Evolutionary conservation across 495 filamentous ascomycete species (phyloP).

Genomic region (Penicillium coffeae): DNA sequence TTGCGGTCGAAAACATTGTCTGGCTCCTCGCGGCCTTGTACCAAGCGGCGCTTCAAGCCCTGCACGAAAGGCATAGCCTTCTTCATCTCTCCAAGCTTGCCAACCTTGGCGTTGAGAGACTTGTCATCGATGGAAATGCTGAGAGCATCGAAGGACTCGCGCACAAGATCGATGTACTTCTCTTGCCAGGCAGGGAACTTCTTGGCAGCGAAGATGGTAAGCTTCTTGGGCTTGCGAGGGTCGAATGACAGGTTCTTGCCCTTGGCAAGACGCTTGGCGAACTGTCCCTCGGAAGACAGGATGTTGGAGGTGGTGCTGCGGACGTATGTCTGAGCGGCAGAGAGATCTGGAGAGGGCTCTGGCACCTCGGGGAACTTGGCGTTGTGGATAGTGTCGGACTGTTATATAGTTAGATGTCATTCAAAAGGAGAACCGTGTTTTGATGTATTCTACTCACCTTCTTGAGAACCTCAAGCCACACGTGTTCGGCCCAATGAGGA

Average conservation of each 20-base stretch:
- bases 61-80: constrained; percentile 98
- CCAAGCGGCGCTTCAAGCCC: constrained; percentile 72
- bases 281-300: constrained; percentile 78
- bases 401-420: constrained; percentile 18
- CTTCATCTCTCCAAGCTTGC: constrained; percentile 86
- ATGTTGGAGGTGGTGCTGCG: constrained; percentile 71
- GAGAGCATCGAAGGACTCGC: constrained; percentile 55
- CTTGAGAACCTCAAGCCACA: constrained; percentile 85
- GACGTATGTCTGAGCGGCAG: constrained; percentile 78
- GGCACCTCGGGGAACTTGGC: constrained; percentile 72
- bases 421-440: not conserved
- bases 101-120: constrained; percentile 65
- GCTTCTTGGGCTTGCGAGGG: constrained; percentile 82
- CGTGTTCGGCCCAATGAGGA: constrained; percentile 91
- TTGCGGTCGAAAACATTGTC: constrained; percentile 73
- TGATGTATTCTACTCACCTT: constrained; percentile 46
- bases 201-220: constrained; percentile 79
- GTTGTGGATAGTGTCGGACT: constrained; percentile 68
- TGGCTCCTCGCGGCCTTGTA: constrained; percentile 50
- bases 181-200: constrained; percentile 86
- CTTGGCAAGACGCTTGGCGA: constrained; percentile 79
- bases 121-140: constrained; percentile 69
- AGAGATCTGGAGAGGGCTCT: constrained; percentile 55
- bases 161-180: constrained; percentile 80
- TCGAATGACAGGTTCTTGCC: constrained; percentile 80